A percentile compares a stretch with the other conserved stretches of the same genome.
phyloP scores from a whole-genome alignment of 306 rosid species.

The Corylus heterophylla region DNA sequence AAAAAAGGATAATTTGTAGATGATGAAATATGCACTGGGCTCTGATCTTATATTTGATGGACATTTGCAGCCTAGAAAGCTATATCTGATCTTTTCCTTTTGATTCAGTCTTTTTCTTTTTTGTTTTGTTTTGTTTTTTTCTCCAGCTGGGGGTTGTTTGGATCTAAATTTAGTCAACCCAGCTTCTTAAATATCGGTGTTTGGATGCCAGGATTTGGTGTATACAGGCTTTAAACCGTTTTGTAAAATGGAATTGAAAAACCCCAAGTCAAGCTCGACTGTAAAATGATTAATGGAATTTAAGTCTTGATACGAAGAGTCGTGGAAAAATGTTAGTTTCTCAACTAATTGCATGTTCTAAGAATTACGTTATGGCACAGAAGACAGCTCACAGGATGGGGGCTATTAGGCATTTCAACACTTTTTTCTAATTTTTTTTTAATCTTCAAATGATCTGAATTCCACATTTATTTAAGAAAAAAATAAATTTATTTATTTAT shows the following conservation, averaged over 20 bases:
- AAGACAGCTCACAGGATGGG: no score
- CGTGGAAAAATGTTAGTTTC: no score
- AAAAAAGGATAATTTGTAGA: conserved; percentile 25
- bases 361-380: no score
- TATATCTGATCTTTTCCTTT: conserved; percentile 59
- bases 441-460: no score
- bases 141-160: background rate
- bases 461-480: no score
- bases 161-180: background rate
- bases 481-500: no score
- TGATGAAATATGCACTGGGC: conserved; percentile 95
- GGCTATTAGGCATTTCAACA: no score
- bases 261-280: background rate
- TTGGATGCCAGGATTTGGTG: background rate
- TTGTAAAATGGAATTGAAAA: background rate
- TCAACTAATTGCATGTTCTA: no score
- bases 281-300: background rate
- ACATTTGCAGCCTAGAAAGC: conserved; percentile 95
- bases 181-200: background rate
- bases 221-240: background rate
- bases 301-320: no score
- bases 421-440: no score
- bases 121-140: background rate
- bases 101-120: no score
- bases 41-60: conserved; percentile 77